Conservation (phyloP, 2,329 filamentous ascomycete genomes). For the Elsinoe perseae region DNA sequence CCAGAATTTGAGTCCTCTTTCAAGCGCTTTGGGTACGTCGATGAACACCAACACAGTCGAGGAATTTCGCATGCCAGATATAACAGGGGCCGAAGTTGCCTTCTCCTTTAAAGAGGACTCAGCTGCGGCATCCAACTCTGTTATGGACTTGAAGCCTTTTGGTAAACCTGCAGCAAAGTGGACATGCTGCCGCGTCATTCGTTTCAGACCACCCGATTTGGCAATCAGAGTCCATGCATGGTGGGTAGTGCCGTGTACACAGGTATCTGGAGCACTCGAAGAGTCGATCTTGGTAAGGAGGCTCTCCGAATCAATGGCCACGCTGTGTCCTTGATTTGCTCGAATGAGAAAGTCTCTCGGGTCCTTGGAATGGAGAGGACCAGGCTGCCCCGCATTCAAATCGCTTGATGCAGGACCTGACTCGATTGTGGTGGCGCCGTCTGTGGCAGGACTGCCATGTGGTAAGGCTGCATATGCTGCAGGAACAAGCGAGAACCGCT, state of each 20-base stretch:
- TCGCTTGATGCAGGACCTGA: slow-evolving; percentile 24
- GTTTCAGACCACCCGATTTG: slow-evolving; percentile 64
- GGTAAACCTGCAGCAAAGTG: slow-evolving; percentile 77
- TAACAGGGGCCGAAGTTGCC: slow-evolving; percentile 51
- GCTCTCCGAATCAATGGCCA: slow-evolving; percentile 63
- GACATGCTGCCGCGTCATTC: slow-evolving; percentile 80
- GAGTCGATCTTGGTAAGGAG: slow-evolving; percentile 62
- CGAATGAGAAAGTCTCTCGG: slow-evolving; percentile 74
- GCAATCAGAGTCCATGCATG: slow-evolving; percentile 69
- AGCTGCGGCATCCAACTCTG: slow-evolving; percentile 26
- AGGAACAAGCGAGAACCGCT: slow-evolving; percentile 74
- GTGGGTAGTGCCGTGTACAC: slow-evolving; percentile 86
- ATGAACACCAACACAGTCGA: slow-evolving; percentile 65
- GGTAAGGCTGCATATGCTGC: slow-evolving; percentile 25
- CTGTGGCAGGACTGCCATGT: slow-evolving; percentile 18
- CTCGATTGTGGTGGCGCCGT: slow-evolving; percentile 19
- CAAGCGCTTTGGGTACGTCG: slow-evolving; percentile 69
- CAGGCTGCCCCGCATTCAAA: slow-evolving; percentile 25
- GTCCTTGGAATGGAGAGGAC: slow-evolving; percentile 32
- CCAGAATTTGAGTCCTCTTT: slow-evolving; percentile 60
- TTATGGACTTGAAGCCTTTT: slow-evolving; percentile 31
- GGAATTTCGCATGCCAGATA: slow-evolving; percentile 41
- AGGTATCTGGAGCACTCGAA: slow-evolving; percentile 33
- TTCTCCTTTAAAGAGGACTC: slow-evolving; percentile 17
- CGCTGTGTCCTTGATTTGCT: slow-evolving; percentile 89